These are phyloP conservation scores for Globisporangium takayamanum DNA, from an alignment of 352 stramenopile species.

Conservation along the genomic window DNA sequence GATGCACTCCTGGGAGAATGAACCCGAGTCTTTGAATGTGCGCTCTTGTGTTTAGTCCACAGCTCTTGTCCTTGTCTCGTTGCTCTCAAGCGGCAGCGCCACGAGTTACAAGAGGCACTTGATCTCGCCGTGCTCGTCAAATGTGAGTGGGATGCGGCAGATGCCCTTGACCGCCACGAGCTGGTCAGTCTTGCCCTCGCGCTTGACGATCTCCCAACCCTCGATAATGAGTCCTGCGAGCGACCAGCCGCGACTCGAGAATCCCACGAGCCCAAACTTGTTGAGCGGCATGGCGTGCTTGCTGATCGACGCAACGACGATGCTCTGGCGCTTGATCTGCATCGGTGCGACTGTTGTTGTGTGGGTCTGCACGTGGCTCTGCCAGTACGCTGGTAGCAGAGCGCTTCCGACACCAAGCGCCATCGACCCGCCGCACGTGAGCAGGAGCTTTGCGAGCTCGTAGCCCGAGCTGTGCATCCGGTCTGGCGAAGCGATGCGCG, in stretches of 20 bases:
- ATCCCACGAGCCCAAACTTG: constrained; percentile 21
- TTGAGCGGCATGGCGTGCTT: constrained; percentile 24
- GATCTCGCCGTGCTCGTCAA: constrained; percentile 9
- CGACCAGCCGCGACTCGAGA: constrained; percentile 22
- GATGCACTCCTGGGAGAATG: too few relatives aligned
- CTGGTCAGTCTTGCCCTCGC: constrained; percentile 4
- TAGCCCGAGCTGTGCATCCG: constrained; percentile 18
- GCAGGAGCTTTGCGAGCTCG: constrained; percentile 20
- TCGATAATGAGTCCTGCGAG: constrained; percentile 23
- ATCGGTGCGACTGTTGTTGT: constrained; percentile 1
- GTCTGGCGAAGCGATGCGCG: constrained; percentile 16
- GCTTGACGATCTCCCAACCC: constrained; percentile 23
- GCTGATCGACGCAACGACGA: constrained; percentile 17
- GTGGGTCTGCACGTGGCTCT: not conserved
- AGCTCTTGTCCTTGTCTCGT: too few relatives aligned
- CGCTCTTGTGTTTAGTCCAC: too few relatives aligned
- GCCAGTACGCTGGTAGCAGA: constrained; percentile 2
- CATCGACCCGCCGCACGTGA: constrained; percentile 7
- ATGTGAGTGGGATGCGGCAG: constrained; percentile 9
- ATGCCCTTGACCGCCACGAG: constrained; percentile 10
- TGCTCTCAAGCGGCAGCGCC: too few relatives aligned
- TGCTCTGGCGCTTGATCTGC: constrained; percentile 14
- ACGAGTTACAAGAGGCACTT: constrained; percentile 5
- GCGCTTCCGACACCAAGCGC: constrained; percentile 11
- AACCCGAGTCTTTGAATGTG: too few relatives aligned